Evolutionary conservation across 2,329 filamentous ascomycete species (phyloP), one percentile per base, ranked within the genome.

Genomic region (Colletotrichum ledebouriae): DNA sequence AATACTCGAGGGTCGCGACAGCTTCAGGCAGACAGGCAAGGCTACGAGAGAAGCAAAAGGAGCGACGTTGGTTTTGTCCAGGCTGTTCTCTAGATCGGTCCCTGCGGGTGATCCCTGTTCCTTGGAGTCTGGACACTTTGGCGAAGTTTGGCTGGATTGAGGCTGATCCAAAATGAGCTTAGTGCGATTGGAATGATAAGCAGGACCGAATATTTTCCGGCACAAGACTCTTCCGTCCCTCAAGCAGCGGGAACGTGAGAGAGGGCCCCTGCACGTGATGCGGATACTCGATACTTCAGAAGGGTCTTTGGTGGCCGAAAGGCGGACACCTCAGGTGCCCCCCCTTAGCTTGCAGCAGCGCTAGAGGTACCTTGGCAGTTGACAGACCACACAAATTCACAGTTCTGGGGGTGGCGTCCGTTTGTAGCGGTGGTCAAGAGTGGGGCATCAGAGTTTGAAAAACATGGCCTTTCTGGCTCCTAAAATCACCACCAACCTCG

Each of bases 401-500:
- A 52, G 57, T 64, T 56, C 67, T 41, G 22, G 55, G 33, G 46
- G 58, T 67, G 63, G 63, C 63, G 67, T 69, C 39, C 63, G 44
- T 69, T 67, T 58, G 63, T 68, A 58, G 63, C 44, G 52, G 63
- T 67, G 63, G 67, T 69, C 37, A 57, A 37, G 63, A 69, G 67
- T 69, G 67, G 67, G 11, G 67, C 67, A 63, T 68, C 63, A 67
- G 52, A 69, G 67, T 69, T 69, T 69, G 67, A 69, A 69, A 67
- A 69, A 69, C 67, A 69, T 69, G 56, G 66, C 67, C 59, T 62
- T 63, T 66, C 59, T 71, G 64, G 29, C 70, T 72, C 70, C 73
- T 70, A 74, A 71, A 74, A 72, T 73, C 63, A 72, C 72, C 73
- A 72, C 71, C 70, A 74, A 73, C 67, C 63, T 69, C 52, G 67